Percentiles rank a stretch among this genome's conserved stretches.
Evolutionary conservation across 1,284 basidiomycete genomes (phyloP).

Genomic region (Leccinum holopus): DNA sequence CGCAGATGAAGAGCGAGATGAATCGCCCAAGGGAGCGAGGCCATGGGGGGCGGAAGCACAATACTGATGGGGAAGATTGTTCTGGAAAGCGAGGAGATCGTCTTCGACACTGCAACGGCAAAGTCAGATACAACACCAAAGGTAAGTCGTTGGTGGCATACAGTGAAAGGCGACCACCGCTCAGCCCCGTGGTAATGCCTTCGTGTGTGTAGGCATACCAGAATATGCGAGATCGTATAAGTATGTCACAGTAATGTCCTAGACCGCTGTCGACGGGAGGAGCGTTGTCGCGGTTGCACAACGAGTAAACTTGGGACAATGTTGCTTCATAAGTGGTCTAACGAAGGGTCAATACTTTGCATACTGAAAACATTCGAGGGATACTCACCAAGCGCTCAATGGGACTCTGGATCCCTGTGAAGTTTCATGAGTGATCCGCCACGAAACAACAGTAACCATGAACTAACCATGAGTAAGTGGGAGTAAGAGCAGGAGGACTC

Average conservation of each 20-base stretch:
- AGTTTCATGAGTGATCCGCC: slow-evolving; percentile 12
- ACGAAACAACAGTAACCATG: neutral
- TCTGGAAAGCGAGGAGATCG: slow-evolving; percentile 53
- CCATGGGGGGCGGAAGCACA: slow-evolving; percentile 31
- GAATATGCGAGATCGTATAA: slow-evolving; percentile 74
- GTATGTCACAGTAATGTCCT: slow-evolving; percentile 57
- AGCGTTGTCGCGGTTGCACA: slow-evolving; percentile 57
- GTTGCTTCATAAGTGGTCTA: slow-evolving; percentile 60
- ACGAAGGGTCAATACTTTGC: slow-evolving; percentile 10
- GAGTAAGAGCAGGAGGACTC: slow-evolving; percentile 71
- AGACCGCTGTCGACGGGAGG: slow-evolving; percentile 50
- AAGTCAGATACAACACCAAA: slow-evolving; percentile 14
- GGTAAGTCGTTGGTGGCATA: slow-evolving; percentile 38
- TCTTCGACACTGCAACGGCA: slow-evolving; percentile 25
- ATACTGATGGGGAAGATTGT: slow-evolving; percentile 50
- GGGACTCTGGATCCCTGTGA: slow-evolving; percentile 45
- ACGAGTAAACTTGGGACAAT: slow-evolving; percentile 64
- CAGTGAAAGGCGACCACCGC: slow-evolving; percentile 76
- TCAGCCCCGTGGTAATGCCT: slow-evolving; percentile 73
- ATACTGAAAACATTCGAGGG: neutral
- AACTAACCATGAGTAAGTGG: slow-evolving; percentile 76
- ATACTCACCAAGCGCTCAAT: slow-evolving; percentile 50
- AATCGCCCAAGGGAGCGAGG: slow-evolving; percentile 21
- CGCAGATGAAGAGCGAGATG: slow-evolving; percentile 27
- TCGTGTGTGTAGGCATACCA: slow-evolving; percentile 86